phyloP scores from a whole-genome alignment of 2,329 filamentous ascomycete species.

The Aspergillus sp. region DNA sequence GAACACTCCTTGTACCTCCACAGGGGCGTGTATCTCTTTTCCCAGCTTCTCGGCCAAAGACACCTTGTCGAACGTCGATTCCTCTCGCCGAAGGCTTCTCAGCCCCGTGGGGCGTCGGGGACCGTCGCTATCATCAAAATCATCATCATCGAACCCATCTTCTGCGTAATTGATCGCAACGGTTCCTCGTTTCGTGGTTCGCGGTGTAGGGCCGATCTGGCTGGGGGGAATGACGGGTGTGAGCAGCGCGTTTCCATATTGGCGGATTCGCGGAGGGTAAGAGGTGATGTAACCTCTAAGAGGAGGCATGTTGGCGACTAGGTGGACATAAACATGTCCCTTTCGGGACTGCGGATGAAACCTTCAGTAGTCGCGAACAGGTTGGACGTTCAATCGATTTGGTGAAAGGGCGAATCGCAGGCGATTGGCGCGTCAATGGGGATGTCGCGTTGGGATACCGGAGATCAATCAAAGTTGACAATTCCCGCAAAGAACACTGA shows the following conservation, averaged over 20 bases:
- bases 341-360: slow-evolving; percentile 16
- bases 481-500: background rate
- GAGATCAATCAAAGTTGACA: background rate
- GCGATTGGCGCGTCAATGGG: background rate
- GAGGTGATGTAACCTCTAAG: slow-evolving; percentile 88
- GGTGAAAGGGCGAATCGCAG: background rate
- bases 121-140: slow-evolving; percentile 64
- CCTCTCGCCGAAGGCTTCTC: slow-evolving; percentile 76
- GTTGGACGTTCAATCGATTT: slow-evolving; percentile 5
- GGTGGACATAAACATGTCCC: slow-evolving; percentile 36
- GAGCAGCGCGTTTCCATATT: slow-evolving; percentile 87
- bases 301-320: slow-evolving; percentile 48
- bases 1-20: slow-evolving; percentile 86
- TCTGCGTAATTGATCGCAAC: slow-evolving; percentile 98
- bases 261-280: slow-evolving; percentile 85
- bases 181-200: slow-evolving; percentile 96
- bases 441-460: background rate
- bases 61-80: slow-evolving; percentile 60
- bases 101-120: slow-evolving; percentile 72
- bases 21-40: slow-evolving; percentile 74
- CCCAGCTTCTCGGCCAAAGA: slow-evolving; percentile 73
- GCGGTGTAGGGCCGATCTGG: slow-evolving; percentile 63
- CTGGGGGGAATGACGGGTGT: slow-evolving; percentile 75
- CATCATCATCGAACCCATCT: slow-evolving; percentile 79
- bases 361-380: slow-evolving; percentile 20